phyloP scores from a whole-genome alignment of 140 eudicot genomes.

The Oenanthe javanica region DNA sequence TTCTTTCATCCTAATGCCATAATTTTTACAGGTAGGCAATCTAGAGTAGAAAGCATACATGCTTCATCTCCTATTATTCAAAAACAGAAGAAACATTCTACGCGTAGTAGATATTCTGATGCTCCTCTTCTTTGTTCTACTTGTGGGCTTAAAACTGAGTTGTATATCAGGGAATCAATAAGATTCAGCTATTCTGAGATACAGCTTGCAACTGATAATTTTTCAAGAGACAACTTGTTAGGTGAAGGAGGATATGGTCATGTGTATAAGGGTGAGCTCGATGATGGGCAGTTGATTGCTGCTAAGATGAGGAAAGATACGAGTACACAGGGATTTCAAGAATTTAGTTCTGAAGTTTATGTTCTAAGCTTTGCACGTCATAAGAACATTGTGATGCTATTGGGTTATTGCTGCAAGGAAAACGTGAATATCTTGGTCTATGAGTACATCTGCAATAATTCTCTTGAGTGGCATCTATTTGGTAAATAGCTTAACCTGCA shows the following conservation, averaged over 20 bases:
- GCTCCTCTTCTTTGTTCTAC: constrained; percentile 54
- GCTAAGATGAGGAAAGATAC: constrained; percentile 75
- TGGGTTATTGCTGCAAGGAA: constrained; percentile 86
- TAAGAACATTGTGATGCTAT: constrained; percentile 71
- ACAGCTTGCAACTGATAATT: constrained; percentile 64
- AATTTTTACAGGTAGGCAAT: constrained; percentile 21
- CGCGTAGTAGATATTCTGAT: constrained; percentile 35
- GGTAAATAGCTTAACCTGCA: constrained; percentile 28
- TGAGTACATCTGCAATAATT: constrained; percentile 73
- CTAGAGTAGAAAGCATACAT: constrained; percentile 20
- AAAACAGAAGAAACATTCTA: constrained; percentile 21
- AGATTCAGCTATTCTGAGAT: constrained; percentile 57
- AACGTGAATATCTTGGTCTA: constrained; percentile 64
- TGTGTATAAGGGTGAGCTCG: constrained; percentile 69
- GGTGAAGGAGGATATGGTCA: constrained; percentile 91
- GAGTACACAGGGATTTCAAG: constrained; percentile 69
- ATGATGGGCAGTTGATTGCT: constrained; percentile 67
- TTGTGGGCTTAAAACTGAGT: constrained; percentile 65
- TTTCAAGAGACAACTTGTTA: constrained; percentile 52
- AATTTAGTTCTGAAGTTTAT: constrained; percentile 65
- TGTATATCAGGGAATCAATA: constrained; percentile 56
- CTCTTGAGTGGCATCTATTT: constrained; percentile 83
- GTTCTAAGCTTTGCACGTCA: constrained; percentile 84
- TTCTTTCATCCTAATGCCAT: neutral
- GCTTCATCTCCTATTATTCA: constrained; percentile 19